phyloP scores from a whole-genome alignment of 2,329 filamentous ascomycete genomes.

The Meredithiella fracta region DNA sequence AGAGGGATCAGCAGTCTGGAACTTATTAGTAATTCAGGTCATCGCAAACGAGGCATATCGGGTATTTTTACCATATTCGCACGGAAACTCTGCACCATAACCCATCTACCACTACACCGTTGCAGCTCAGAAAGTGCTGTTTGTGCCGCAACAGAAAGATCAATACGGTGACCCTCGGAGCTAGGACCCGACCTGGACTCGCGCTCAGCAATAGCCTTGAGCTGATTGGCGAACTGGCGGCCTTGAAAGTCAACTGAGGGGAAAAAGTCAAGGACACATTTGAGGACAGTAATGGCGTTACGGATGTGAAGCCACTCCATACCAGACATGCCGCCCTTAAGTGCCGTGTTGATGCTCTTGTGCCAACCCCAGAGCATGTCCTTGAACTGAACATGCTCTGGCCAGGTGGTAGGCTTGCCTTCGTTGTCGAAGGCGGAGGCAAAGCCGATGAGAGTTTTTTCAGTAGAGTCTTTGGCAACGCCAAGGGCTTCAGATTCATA shows the following conservation, averaged over 20 bases:
- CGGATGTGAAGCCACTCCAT: conserved; percentile 96
- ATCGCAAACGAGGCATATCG: not conserved
- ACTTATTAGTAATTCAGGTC: conserved; percentile 15
- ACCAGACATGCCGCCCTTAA: conserved; percentile 66
- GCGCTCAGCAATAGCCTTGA: conserved; percentile 49
- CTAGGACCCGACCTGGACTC: conserved; percentile 32
- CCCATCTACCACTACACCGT: conserved; percentile 50
- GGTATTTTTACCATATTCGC: conserved; percentile 38
- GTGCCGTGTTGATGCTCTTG: conserved; percentile 57
- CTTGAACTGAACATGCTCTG: conserved; percentile 77
- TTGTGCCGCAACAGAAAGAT: conserved; percentile 57
- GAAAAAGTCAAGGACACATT: conserved; percentile 64
- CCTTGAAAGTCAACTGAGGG: conserved; percentile 85
- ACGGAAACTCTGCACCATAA: conserved; percentile 58
- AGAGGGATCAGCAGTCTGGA: not conserved
- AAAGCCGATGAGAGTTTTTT: conserved; percentile 55
- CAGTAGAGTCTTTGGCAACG: conserved; percentile 24
- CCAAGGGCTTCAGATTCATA: conserved; percentile 69
- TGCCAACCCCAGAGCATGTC: conserved; percentile 84
- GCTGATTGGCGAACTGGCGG: conserved; percentile 42
- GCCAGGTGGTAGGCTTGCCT: conserved; percentile 46
- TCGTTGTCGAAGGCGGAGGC: conserved; percentile 50
- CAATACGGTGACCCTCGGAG: conserved; percentile 43
- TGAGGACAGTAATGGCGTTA: conserved; percentile 82
- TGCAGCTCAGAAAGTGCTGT: conserved; percentile 55